Evolutionary conservation across 768 basidiomycete genomes (phyloP), one percentile per base, ranked within the genome.

Genomic region (Mycena floridula): DNA sequence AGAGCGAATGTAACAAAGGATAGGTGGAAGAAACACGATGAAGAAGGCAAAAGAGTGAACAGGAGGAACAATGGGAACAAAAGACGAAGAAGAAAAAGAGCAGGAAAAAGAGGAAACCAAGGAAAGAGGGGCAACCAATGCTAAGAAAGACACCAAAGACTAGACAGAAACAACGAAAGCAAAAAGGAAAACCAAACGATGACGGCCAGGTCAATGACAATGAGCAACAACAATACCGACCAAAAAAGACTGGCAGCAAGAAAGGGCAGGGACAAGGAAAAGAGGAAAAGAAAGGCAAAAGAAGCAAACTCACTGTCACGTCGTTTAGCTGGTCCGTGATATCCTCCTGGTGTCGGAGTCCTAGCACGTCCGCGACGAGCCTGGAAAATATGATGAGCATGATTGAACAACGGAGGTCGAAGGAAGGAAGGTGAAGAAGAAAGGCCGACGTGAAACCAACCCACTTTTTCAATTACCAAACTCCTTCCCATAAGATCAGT

Each of bases 321-420:
- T 28, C 88, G 76, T 68, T 94, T 92, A 36, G 92, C 89, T 38
- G 92, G 90, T 0, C 92, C 94, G 50, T 89, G 90, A 76, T 99
- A 99, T 43, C 86, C 70, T 22, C 95, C 95, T 3, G 95, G 95
- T 5, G 95, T 99, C 3, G 95, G 88, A 11, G 91, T 89, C 51
- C 91, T 75, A 15, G 90, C 91, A 49, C 91, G 84, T 45, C 86
- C 91, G 52, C 90, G 85, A 41, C 90, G 86, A 51, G 91, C 91
- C 89, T 22, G 21, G 30, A 46, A 18, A 42, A 21, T 24, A 41
- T n/a, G n/a, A n/a, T n/a, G n/a, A n/a, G n/a, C n/a, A n/a, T n/a
- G n/a, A n/a, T n/a, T n/a, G n/a, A n/a, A n/a, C n/a, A n/a, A n/a
- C n/a, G n/a, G n/a, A n/a, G n/a, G n/a, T n/a, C n/a, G n/a, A 16